Base-by-base conservation (phyloP, 2,329 filamentous ascomycete genomes). In the Thielaviopsis punctulata region DNA sequence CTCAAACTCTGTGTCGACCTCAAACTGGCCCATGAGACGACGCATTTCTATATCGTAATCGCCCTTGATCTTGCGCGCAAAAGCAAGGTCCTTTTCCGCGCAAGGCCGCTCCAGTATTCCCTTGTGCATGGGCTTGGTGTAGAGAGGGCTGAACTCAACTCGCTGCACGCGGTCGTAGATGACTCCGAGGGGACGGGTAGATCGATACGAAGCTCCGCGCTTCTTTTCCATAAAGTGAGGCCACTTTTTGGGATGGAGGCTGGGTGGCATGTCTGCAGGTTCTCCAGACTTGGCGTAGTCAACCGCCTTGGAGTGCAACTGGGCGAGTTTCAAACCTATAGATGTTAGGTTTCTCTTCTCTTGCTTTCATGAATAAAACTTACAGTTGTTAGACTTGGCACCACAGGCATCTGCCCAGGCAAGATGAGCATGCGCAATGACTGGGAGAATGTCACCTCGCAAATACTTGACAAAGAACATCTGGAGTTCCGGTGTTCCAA, bases 271-370 rank as follows among this genome's bases (percentile, higher is more conserved):
- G 19, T 73, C 67, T 0, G 89, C 90, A 0, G 84, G 77, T 9
- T 82, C 73, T 0, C 92, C 92, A 1, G 86, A 90, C 68, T 98
- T 98, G 45, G 86, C 81, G 62, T 92, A 98, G 63, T 98, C 92
- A 1, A 98, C 92, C 0, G 92, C 90, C 59, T 81, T 79, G 0
- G 92, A 96, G 63, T 98, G 92, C 2, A 96, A 68, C 8, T 75
- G 69, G 2, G 90, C 88, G 4, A 96, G 71, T 49, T 79, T 69
- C 0, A 92, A 66, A 59, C 77, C 77, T 79, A 56, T 25, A 41
- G 30, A 41, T 21, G 25, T 56, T 8, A 47, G 18, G 22, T 48
- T 43, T 24, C 13, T 25, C n/a, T 22, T 39, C 2, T 22, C 45
- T 24, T n/a, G 7, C 15, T 10, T 13, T 24, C 10, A 30, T 13